Base-by-base conservation (phyloP, 257 asterid species). In the Salvia hispanica region DNA sequence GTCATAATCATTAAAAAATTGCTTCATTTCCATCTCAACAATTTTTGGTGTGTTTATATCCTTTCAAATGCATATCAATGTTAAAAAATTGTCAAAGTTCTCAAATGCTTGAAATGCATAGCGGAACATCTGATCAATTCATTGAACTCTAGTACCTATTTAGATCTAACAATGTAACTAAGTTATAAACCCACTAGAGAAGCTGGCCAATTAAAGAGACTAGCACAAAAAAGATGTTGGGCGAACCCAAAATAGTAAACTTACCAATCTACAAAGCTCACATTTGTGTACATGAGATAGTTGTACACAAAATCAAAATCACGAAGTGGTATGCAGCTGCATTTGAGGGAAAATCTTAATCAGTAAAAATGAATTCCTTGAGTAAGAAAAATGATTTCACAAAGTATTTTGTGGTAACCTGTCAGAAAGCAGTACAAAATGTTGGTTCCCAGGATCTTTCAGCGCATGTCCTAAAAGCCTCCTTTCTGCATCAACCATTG, bases 401-500 rank as follows among this genome's bases (percentile, higher is more conserved):
- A 37, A 39, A 55, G 48, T 16, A 53, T 69, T 73, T 58, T 43
- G 52, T 52, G 55, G 71, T 52, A 79, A 89, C 99, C 98, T 94
- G 85, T 94, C 99, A 15, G 99, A 94, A 61, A 94, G 96, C 61
- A 94, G 85, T 34, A 94, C 89, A 71, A 94, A 94, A 60, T 94
- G 96, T 76, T 79, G 91, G 73, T 94, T 94, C 71, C 85, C 93
- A 59, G 90, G 82, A 77, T 94, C 99, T 65, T 77, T 78, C 25
- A 94, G 96, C 3, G 99, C 97, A 79, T 87, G 74, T 15, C 78
- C 96, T 74, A 94, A 73, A 72, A 94, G 98, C 57, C 99, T 84
- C 77, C 81, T 91, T 82, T 94, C 99, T 74, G 98, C 99, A 78
- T 94, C 98, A 69, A 94, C 95, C 99, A 94, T 94, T 33, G 99